Conservation (phyloP, 2,329 filamentous ascomycete genomes). For the Curvularia eragrostidis region DNA sequence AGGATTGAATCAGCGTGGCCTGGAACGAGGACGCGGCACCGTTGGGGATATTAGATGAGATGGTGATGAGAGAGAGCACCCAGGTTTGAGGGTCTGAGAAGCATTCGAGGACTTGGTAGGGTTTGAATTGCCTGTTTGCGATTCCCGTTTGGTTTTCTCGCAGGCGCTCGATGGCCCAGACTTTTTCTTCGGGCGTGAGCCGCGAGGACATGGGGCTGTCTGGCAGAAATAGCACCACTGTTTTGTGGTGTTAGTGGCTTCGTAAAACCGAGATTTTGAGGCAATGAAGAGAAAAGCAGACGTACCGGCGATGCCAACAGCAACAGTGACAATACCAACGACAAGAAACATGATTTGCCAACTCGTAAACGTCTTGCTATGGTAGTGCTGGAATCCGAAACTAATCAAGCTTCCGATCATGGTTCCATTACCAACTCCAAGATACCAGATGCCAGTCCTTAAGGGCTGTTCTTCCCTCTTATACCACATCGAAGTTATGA, state of each 20-base stretch:
- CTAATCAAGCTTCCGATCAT: slow-evolving; percentile 64
- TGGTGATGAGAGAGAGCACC: slow-evolving; percentile 45
- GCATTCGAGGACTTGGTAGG: slow-evolving; percentile 53
- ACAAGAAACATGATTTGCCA: slow-evolving; percentile 74
- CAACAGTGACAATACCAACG: slow-evolving; percentile 50
- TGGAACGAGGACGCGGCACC: slow-evolving; percentile 48
- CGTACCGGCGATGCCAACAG: slow-evolving; percentile 36
- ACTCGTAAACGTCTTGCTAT: slow-evolving; percentile 59
- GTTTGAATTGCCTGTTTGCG: slow-evolving; percentile 58
- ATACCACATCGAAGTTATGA: slow-evolving; percentile 72
- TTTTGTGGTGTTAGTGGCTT: not conserved
- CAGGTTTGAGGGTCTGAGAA: slow-evolving; percentile 54
- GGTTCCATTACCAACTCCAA: slow-evolving; percentile 55
- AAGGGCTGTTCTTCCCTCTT: slow-evolving; percentile 68
- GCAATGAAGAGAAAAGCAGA: not conserved
- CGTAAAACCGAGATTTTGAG: too few relatives aligned
- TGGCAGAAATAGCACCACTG: slow-evolving; percentile 62
- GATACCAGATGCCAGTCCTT: slow-evolving; percentile 52
- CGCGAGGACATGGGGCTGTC: slow-evolving; percentile 49
- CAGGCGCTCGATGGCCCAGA: slow-evolving; percentile 50
- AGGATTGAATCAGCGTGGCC: slow-evolving; percentile 34
- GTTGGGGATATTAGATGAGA: slow-evolving; percentile 45
- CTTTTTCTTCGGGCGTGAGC: slow-evolving; percentile 27
- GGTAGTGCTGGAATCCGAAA: slow-evolving; percentile 64
- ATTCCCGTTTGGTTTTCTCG: slow-evolving; percentile 59